Evolutionary conservation across 306 rosid genomes (phyloP), one percentile per base, ranked within the genome.

Genomic region (Phaseolus lunatus): DNA sequence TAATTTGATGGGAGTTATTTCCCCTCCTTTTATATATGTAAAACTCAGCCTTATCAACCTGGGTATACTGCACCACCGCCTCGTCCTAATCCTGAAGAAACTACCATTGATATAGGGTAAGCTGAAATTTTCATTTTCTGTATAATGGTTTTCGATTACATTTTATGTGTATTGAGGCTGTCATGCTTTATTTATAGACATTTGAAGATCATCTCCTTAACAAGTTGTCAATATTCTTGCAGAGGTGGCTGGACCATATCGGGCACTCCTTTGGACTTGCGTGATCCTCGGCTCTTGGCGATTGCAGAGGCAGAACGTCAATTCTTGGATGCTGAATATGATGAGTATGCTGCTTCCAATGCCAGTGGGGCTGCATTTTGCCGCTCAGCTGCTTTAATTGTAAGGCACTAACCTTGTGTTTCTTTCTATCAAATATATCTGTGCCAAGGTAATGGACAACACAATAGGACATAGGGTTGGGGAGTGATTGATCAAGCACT

Each of bases 261-360:
- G 80, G 98, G 98, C 52, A 84, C 98, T 13, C 99, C 99, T 59
- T 88, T 96, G 93, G 96, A 90, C 86, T 85, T 96, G 88, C 91
- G 86, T 5, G 97, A 96, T 88, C 98, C 99, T 76, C 93, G 97
- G 45, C 88, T 96, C 35, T 77, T 93, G 87, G 95, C 99, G 24
- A 91, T 96, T 86, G 90, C 99, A n/a, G 99, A 93, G 81, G 97
- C 99, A 43, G 98, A 96, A 23, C 97, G 91, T 48, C 95, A 89
- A 37, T 87, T 91, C 83, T 74, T 93, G 89, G 97, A 96, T 75
- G 86, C 94, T 5, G 99, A 96, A 80, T 96, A 93, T 86, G 99
- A 96, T 58, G 99, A 92, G 63, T 93, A 96, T 73, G 88, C 97
- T 77, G 85, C 93, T 80, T 91, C 97, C 26, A 90, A 87, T 82